Evolutionary conservation across 2,329 filamentous ascomycete species (phyloP), one percentile per base, ranked within the genome.

Genomic region (Fragosphaeria purpurea): DNA sequence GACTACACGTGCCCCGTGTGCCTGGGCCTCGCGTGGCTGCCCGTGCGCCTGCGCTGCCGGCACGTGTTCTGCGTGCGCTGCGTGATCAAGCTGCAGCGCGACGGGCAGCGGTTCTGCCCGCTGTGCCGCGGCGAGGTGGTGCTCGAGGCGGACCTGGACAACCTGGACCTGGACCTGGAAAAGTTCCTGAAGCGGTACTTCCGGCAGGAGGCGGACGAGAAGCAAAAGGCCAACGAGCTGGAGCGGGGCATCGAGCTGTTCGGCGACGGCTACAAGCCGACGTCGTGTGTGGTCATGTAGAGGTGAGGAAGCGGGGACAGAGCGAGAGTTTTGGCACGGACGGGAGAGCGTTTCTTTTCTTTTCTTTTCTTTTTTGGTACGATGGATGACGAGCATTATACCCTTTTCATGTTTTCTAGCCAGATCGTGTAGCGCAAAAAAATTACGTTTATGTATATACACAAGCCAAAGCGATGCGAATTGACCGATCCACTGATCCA

Each of bases 41-140:
- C 88, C 0, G 79, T 95, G n/a, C 79, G 82, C 31, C 72, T 94
- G 37, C 74, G 76, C 11, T 95, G 88, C 64, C 70, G 76, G 33
- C 87, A 93, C 57, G 70, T 90, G 11, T 90, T 91, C 61, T 95
- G 88, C 68, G 91, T 93, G 51, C 76, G 86, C 3, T 95, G 88
- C 62, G 74, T 91, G 46, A 82, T 94, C 55, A 81, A 86, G 58
- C 80, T 95, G 68, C 88, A 93, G 63, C 79, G 81, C 44, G 77
- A 80, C 40, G 73, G 75, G 53, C 81, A 85, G 61, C 75, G 76
- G 39, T 71, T 79, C 47, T 95, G 88, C 61, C 88, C 88, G 0
- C 70, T 93, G 49, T 95, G 88, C 63, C 76, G 89, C 52, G 76
- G 79, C 13, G 76, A 83, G 52, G 85, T 83, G 0, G 79, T 94